phyloP scores from a whole-genome alignment of 768 basidiomycete species.

The Lentinus tigrinus region DNA sequence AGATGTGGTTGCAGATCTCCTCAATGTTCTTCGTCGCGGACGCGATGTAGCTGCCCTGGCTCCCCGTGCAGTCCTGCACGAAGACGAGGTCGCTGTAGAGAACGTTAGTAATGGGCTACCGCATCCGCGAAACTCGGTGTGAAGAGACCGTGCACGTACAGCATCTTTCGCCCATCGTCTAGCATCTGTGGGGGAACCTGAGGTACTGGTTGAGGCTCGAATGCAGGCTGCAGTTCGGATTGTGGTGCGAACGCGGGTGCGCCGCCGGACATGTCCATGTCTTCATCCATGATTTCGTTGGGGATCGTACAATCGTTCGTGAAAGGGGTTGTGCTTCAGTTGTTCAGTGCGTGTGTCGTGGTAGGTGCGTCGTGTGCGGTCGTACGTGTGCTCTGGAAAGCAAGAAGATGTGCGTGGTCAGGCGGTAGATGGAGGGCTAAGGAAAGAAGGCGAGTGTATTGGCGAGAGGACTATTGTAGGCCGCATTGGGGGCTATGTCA shows the following conservation, averaged over 20 bases:
- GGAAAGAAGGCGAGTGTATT: constrained; percentile 12
- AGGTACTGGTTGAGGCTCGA: constrained; percentile 19
- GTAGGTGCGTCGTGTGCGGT: background rate
- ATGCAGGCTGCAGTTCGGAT: background rate
- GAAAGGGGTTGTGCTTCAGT: background rate
- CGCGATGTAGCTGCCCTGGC: constrained; percentile 87
- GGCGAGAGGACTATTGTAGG: constrained; percentile 20
- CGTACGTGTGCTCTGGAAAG: background rate
- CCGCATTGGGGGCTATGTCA: constrained; percentile 20
- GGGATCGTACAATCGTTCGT: constrained; percentile 7
- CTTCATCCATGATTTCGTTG: constrained; percentile 66
- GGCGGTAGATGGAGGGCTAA: constrained; percentile 13
- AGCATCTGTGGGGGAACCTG: constrained; percentile 34
- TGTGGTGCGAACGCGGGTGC: constrained; percentile 31
- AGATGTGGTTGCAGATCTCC: constrained; percentile 91
- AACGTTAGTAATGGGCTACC: background rate
- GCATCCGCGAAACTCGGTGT: background rate
- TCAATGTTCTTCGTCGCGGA: constrained; percentile 96
- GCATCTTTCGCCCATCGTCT: constrained; percentile 62
- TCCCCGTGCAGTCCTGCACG: constrained; percentile 93
- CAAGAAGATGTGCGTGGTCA: background rate
- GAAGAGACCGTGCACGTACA: constrained; percentile 48
- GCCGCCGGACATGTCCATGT: constrained; percentile 60
- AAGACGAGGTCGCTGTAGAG: constrained; percentile 82
- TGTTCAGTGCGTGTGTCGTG: background rate